These are phyloP conservation scores for Taphrina confusa DNA, from an alignment of 1,139 yeast genomes.

Conservation along the genomic window DNA sequence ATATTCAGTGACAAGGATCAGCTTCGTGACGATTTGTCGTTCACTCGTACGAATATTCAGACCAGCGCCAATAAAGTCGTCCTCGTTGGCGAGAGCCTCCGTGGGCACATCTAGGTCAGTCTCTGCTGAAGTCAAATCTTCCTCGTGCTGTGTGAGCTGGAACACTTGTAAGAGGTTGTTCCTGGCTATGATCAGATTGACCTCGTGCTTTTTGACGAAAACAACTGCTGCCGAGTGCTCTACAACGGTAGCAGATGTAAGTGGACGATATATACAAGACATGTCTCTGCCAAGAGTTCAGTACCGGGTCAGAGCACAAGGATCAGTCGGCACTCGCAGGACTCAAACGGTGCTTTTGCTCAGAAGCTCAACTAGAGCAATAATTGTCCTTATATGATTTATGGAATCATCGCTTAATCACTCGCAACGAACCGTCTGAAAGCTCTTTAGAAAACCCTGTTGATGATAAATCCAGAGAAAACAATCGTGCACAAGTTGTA, in stretches of 20 bases:
- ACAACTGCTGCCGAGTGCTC: conserved; percentile 12
- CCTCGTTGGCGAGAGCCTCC: conserved; percentile 18
- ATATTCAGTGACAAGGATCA: conserved; percentile 24
- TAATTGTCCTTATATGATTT: too few species aligned
- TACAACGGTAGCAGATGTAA: conserved; percentile 21
- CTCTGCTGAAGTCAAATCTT: conserved; percentile 18
- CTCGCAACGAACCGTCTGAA: too few species aligned
- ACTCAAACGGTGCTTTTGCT: too few species aligned
- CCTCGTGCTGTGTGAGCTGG: conserved; percentile 27
- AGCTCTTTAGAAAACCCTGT: too few species aligned
- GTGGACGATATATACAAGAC: conserved; percentile 17
- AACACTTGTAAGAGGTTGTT: conserved; percentile 36
- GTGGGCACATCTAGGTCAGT: background rate
- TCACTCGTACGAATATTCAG: conserved; percentile 24
- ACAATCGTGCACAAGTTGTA: too few species aligned
- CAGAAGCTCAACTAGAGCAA: too few species aligned
- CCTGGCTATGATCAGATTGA: conserved; percentile 37
- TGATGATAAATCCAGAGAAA: too few species aligned
- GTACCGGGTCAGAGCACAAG: too few species aligned
- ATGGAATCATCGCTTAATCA: too few species aligned
- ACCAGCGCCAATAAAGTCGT: conserved; percentile 19
- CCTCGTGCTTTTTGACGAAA: conserved; percentile 1
- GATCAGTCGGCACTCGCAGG: too few species aligned
- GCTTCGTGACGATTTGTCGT: conserved; percentile 23
- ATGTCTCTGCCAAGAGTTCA: too few species aligned